These are phyloP conservation scores for Collybiopsis luxurians DNA, from an alignment of 768 basidiomycete genomes.

Conservation along the genomic window DNA sequence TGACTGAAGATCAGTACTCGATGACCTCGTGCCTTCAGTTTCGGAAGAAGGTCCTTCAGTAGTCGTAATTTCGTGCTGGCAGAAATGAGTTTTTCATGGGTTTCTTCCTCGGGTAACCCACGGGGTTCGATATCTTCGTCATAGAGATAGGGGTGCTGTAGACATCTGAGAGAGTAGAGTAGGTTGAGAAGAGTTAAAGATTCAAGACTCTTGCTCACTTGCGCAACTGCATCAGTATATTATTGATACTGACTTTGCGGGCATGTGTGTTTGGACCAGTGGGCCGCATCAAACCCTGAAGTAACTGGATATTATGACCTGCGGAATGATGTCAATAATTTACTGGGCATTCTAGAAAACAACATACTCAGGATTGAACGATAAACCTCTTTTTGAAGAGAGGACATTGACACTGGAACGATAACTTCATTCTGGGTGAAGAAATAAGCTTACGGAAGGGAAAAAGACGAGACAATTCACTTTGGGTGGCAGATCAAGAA, in stretches of 20 bases:
- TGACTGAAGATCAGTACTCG: constrained; percentile 92
- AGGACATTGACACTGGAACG: constrained; percentile 85
- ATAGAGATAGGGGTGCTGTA: constrained; percentile 91
- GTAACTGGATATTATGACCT: constrained; percentile 71
- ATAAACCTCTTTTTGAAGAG: constrained; percentile 86
- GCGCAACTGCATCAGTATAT: constrained; percentile 84
- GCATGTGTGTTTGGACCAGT: constrained; percentile 27
- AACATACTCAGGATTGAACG: constrained; percentile 74
- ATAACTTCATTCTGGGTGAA: constrained; percentile 77
- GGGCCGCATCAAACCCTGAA: constrained; percentile 56
- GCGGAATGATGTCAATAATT: not conserved
- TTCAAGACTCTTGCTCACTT: constrained; percentile 49
- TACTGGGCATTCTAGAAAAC: constrained; percentile 12
- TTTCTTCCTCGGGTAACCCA: constrained; percentile 51
- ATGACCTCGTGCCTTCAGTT: constrained; percentile 81
- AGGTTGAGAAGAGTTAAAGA: not conserved
- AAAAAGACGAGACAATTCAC: constrained; percentile 32
- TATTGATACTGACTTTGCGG: constrained; percentile 64
- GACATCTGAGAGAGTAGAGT: constrained; percentile 49
- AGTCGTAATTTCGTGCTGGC: constrained; percentile 85
- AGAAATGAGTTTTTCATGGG: constrained; percentile 77
- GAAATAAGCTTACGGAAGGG: not conserved
- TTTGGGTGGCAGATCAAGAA: constrained; percentile 89
- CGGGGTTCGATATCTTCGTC: constrained; percentile 76
- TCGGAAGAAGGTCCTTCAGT: constrained; percentile 74